phyloP scores from a whole-genome alignment of 2,329 filamentous ascomycete species.

The Xylaria sp. region DNA sequence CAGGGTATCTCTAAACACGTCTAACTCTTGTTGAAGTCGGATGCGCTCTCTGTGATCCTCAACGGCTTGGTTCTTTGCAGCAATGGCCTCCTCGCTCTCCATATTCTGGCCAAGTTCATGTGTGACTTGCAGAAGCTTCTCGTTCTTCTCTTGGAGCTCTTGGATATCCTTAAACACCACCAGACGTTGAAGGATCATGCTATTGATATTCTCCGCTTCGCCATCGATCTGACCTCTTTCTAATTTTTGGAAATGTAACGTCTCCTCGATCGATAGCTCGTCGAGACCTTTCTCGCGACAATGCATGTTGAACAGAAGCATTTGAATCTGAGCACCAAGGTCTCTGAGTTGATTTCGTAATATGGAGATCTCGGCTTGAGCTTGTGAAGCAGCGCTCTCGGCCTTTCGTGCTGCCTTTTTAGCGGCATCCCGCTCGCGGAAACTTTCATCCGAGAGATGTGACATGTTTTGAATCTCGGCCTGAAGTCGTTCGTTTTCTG shows the following conservation, averaged over 20 bases:
- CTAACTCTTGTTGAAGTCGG: conserved; percentile 76
- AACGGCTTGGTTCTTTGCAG: conserved; percentile 70
- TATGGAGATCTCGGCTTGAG: conserved; percentile 78
- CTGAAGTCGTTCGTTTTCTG: conserved; percentile 83
- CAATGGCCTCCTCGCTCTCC: conserved; percentile 87
- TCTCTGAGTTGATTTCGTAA: conserved; percentile 89
- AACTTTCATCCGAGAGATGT: conserved; percentile 82
- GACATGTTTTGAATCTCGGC: conserved; percentile 87
- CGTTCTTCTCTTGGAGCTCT: conserved; percentile 88
- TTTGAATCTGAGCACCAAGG: conserved; percentile 88
- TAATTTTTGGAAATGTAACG: conserved; percentile 79
- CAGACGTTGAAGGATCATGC: conserved; percentile 89
- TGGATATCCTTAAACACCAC: conserved; percentile 87
- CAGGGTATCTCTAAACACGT: conserved; percentile 84
- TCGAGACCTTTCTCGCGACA: conserved; percentile 82
- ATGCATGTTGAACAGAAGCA: conserved; percentile 87
- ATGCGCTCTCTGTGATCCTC: conserved; percentile 78
- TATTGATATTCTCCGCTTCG: conserved; percentile 81
- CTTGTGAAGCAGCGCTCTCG: conserved; percentile 74
- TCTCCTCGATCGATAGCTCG: conserved; percentile 76
- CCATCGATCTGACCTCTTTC: conserved; percentile 80
- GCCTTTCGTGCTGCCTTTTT: conserved; percentile 82
- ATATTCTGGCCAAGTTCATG: conserved; percentile 87
- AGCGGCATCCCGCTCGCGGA: conserved; percentile 81
- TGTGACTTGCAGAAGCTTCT: conserved; percentile 83